Evolutionary conservation across 106 monocot species (phyloP).

Genomic region (Apostasia ramifera): DNA sequence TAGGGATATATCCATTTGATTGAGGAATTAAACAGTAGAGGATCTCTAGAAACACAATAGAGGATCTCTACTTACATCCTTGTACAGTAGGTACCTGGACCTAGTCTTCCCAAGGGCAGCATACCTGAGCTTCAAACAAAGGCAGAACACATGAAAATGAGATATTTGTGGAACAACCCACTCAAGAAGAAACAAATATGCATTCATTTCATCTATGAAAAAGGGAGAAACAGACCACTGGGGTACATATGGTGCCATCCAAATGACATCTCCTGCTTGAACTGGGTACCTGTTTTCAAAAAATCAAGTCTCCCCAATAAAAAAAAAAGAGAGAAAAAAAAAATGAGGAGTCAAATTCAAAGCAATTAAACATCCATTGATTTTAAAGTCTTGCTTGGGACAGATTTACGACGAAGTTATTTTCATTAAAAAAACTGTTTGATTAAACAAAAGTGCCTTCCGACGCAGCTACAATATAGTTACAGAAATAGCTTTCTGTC

Average conservation of each 20-base stretch:
- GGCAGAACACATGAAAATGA: neutral
- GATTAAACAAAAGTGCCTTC: too few relatives aligned
- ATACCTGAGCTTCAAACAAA: conserved; percentile 44
- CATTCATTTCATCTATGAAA: neutral
- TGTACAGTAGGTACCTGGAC: conserved; percentile 83
- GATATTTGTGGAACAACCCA: neutral
- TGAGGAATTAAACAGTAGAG: too few relatives aligned
- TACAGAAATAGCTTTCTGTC: too few relatives aligned
- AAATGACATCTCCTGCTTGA: conserved; percentile 89
- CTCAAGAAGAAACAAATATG: neutral
- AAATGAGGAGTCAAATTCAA: too few relatives aligned
- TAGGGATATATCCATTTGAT: too few relatives aligned
- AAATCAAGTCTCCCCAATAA: too few relatives aligned
- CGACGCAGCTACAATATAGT: too few relatives aligned
- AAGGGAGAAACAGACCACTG: conserved; percentile 50
- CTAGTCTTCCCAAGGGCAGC: conserved; percentile 74
- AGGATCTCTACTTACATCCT: conserved; percentile 93
- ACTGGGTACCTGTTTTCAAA: conserved; percentile 70
- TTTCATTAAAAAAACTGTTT: too few relatives aligned
- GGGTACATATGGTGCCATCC: conserved; percentile 99
- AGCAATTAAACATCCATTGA: too few relatives aligned
- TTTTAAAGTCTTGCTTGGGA: too few relatives aligned
- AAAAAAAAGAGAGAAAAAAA: neutral
- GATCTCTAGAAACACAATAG: conserved; percentile 7
- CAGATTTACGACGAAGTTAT: too few relatives aligned